Evolutionary conservation across 1,139 yeast genomes (phyloP), one percentile per base, ranked within the genome.

Genomic region (Saccharomyces hybrid): DNA sequence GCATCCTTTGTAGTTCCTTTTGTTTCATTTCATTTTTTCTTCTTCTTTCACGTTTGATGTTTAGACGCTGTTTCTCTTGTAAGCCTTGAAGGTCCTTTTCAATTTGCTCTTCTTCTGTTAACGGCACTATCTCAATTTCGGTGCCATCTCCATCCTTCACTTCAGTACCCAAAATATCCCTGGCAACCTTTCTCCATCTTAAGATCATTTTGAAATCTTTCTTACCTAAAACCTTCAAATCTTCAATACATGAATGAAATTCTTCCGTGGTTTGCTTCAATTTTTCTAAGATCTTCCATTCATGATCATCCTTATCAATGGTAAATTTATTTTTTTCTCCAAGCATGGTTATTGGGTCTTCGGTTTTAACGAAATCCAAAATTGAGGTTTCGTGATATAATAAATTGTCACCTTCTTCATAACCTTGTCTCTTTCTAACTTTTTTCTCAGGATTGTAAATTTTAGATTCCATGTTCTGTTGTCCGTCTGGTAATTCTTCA

Each of bases 361-460:
- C 93, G 55, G 82, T 79, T 58, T 76, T 80, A 52, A 95, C 81
- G 73, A 93, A 91, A n/a, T 93, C 97, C 70, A 89, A 71, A 5
- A 90, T 77, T 23, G 89, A 80, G 75, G 81, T 77, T 16, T 83
- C 82, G 64, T 90, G 93, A 69, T 82, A 88, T 62, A 85, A 82
- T 31, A 84, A 75, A 66, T 87, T 83, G 66, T 93, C 96, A 52
- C 95, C 97, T 68, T 93, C 99, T 58, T 88, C 98, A 74, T 93
- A 93, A 79, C 99, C 99, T 62, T 86, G 88, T 81, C 99, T 87
- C 70, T 84, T 87, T 74, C 98, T 84, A 57, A 80, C 82, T 71
- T 88, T 89, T 73, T 86, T 83, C 66, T 91, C 98, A 0, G 99
- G 99, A 67, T 93, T 90, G 74, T 84, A 93, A 47, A 93, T 86